Evolutionary conservation across 805 yeast genomes (phyloP).

Genomic region (Sugiyamaella marilandica): DNA sequence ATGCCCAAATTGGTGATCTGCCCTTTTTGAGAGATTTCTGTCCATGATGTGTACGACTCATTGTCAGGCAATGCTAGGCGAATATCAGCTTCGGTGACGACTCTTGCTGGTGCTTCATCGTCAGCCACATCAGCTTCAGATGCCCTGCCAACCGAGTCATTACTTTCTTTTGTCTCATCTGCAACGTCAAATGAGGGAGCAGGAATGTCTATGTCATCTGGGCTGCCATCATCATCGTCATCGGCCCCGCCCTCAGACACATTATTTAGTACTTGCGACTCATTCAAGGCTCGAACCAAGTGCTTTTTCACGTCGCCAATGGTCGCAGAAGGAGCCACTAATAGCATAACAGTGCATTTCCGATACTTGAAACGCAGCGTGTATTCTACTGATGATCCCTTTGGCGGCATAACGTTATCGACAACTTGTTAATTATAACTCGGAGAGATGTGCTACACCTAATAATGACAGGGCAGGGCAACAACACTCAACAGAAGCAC

Average conservation of each 20-base stretch:
- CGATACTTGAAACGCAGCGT: constrained; percentile 14
- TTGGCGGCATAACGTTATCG: constrained; percentile 20
- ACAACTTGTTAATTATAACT: constrained; percentile 21
- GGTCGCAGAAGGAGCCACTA: constrained; percentile 17
- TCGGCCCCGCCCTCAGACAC: background rate
- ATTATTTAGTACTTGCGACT: constrained; percentile 5
- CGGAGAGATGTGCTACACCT: constrained; percentile 22
- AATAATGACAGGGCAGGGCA: background rate
- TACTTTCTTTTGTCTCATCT: background rate
- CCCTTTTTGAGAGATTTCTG: constrained; percentile 11
- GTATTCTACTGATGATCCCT: constrained; percentile 4
- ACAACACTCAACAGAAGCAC: too few relatives aligned
- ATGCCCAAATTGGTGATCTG: constrained; percentile 7
- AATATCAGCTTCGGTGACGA: constrained; percentile 1
- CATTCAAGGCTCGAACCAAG: constrained; percentile 16
- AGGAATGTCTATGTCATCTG: constrained; percentile 15
- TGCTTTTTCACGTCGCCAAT: constrained; percentile 19
- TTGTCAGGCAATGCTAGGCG: constrained; percentile 12
- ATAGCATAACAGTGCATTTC: constrained; percentile 16
- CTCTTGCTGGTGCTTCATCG: background rate
- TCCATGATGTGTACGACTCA: constrained; percentile 10
- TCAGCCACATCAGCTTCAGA: background rate
- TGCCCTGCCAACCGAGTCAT: background rate
- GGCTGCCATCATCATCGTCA: constrained; percentile 1
- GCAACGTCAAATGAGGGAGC: constrained; percentile 15